Evolutionary conservation across 2,329 filamentous ascomycete species (phyloP).

Genomic region (Trichoderma sp.): DNA sequence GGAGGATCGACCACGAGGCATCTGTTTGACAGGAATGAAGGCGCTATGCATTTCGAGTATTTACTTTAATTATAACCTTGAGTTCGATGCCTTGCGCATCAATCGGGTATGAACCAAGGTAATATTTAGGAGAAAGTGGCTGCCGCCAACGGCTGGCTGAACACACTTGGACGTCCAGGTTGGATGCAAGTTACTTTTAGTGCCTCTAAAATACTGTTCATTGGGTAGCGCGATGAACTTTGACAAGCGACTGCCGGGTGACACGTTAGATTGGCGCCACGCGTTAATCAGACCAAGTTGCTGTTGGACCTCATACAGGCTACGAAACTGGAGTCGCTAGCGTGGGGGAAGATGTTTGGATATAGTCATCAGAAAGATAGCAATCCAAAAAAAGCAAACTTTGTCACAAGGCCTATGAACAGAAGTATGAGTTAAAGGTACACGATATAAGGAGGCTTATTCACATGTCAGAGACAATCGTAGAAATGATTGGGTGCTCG

Average conservation of each 20-base stretch:
- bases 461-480: neutral
- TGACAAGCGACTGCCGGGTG: neutral
- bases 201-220: neutral
- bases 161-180: neutral
- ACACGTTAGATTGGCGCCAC: neutral
- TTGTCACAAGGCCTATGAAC: neutral
- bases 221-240: neutral
- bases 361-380: too few relatives aligned
- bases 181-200: neutral
- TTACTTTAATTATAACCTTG: neutral
- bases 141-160: neutral
- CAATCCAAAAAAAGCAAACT: neutral
- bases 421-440: neutral
- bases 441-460: too few relatives aligned
- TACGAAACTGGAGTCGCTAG: neutral
- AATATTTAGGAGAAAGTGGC: neutral
- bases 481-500: neutral
- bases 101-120: neutral
- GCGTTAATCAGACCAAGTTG: neutral
- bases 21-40: neutral
- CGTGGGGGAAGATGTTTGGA: neutral
- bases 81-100: neutral
- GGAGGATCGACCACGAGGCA: accelerated
- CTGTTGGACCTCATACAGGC: neutral
- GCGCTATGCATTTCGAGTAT: neutral